Conservation (phyloP, 148 eudicot species). For the Drosera capensis region DNA sequence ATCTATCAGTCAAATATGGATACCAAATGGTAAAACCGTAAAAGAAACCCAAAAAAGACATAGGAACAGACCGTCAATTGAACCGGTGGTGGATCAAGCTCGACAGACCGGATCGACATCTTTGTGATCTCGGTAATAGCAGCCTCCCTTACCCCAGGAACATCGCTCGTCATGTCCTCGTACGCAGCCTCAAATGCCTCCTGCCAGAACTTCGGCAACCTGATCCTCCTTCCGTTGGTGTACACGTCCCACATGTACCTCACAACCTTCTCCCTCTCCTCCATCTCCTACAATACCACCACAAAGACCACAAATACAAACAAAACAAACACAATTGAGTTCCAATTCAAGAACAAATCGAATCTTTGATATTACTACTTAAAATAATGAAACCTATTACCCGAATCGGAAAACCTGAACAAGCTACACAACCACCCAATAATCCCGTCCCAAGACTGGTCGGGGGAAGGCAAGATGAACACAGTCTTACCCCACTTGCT, state of each 20-base stretch:
- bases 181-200: conserved; percentile 92
- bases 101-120: conserved; percentile 62
- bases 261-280: conserved; percentile 86
- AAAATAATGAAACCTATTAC: too few species aligned
- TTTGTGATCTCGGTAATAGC: conserved; percentile 79
- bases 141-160: conserved; percentile 41
- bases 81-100: conserved; percentile 43
- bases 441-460: too few species aligned
- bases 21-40: too few species aligned
- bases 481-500: too few species aligned
- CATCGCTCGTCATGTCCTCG: conserved; percentile 78
- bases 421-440: too few species aligned
- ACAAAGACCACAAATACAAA: neutral
- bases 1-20: too few species aligned
- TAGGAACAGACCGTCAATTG: conserved; percentile 33
- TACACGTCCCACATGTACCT: conserved; percentile 96
- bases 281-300: conserved; percentile 44
- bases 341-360: too few species aligned
- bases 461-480: too few species aligned
- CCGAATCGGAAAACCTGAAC: too few species aligned
- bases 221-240: conserved; percentile 49
- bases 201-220: conserved; percentile 74
- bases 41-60: neutral
- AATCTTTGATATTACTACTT: too few species aligned
- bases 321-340: neutral